Evolutionary conservation across 257 asterid genomes (phyloP), one percentile per base, ranked within the genome.

Genomic region (Ajuga chamaepitys): DNA sequence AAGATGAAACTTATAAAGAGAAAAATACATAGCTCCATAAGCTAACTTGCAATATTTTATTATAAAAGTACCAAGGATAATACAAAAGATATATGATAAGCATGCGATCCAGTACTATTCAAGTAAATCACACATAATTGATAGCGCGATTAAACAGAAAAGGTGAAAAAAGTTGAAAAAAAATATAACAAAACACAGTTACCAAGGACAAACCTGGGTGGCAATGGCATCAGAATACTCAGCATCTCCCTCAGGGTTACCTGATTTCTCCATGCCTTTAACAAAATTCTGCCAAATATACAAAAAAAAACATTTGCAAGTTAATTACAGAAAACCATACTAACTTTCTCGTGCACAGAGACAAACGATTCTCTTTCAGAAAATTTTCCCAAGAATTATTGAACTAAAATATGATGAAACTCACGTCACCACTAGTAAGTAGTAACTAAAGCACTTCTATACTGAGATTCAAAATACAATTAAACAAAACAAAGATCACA

Each of bases 171-270:
- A 25, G 9, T 16, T 5, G 5, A 24, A 57, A 16, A 32, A 56
- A 24, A 61, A 44, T 25, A 38, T 30, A 14, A 30, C 11, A 17
- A 47, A 64, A 40, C 9, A 12, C 9, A 22, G 48, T 54, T 21
- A 12, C 16, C 44, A 35, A 14, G 56, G 14, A 32, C 46, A 64
- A 75, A 88, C 98, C 94, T 91, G 96, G 53, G 83, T 52, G 53
- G 86, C 88, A 58, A 85, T 58, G 51, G 78, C 84, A 61, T 89
- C 97, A 30, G 88, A 74, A 37, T 78, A 60, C 30, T 77, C 85
- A 26, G 78, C 2, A 32, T 76, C 77, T 32, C 79, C 85, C 46
- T 83, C 96, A 4, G 68, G 9, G 17, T 78, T 88, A 37, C 86
- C 87, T 1, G 74, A 60, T 60, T 74, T 75, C 67, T 82, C 96